Evolutionary conservation across 192 early-diverging fungal species (phyloP).

Genomic region (Radiomyces spectabilis): DNA sequence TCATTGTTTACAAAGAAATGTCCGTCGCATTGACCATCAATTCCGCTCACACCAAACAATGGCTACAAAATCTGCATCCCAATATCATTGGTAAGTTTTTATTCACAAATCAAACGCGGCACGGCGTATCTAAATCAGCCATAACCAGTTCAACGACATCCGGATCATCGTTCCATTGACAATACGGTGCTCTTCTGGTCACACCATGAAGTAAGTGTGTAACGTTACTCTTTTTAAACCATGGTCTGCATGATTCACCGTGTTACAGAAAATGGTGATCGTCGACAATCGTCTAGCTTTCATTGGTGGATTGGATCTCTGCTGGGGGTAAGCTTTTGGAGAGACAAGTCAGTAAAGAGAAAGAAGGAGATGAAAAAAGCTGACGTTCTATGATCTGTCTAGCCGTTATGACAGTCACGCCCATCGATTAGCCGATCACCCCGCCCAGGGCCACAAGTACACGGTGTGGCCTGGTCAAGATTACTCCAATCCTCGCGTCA

Average conservation of each 20-base stretch:
- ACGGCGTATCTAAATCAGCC: no score
- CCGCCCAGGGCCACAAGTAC: conserved; percentile 31
- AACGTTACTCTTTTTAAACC: background rate
- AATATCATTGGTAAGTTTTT: conserved; percentile 80
- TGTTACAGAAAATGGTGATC: conserved; percentile 77
- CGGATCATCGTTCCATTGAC: conserved; percentile 64
- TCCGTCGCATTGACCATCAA: conserved; percentile 63
- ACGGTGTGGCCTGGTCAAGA: conserved; percentile 71
- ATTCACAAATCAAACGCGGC: no score
- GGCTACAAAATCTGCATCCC: conserved; percentile 59
- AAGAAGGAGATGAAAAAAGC: background rate
- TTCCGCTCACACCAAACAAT: conserved; percentile 66
- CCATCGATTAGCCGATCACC: conserved; percentile 71
- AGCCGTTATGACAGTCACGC: conserved; percentile 73
- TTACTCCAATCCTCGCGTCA: conserved; percentile 83
- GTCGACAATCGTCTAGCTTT: conserved; percentile 77
- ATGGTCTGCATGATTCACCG: no score
- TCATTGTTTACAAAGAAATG: conserved; percentile 83
- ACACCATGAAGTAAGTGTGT: conserved; percentile 51
- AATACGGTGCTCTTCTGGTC: conserved; percentile 81
- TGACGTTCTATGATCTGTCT: conserved; percentile 47
- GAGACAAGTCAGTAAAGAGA: no score
- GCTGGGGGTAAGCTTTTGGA: conserved; percentile 77
- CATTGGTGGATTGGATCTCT: conserved; percentile 81
- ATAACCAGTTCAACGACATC: conserved; percentile 79